Evolutionary conservation across 345 rosid species (phyloP).

Genomic region (Pistacia integerrima): DNA sequence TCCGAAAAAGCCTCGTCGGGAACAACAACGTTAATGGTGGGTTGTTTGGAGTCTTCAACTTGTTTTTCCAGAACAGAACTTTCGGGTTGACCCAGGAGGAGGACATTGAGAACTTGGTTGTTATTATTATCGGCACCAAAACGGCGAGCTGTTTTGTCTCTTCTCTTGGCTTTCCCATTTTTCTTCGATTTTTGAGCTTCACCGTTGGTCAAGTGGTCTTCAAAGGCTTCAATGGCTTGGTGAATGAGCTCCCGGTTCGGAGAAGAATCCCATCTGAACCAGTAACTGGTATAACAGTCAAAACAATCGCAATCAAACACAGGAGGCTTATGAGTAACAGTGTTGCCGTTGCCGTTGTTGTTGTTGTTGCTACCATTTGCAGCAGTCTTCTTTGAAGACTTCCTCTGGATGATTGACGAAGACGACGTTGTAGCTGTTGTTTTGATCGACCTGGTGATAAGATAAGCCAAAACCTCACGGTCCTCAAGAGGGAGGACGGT

Average conservation of each 20-base stretch:
- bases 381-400: conserved; percentile 33
- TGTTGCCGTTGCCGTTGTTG: too few species aligned
- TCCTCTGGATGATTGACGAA: conserved; percentile 32
- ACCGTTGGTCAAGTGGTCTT: conserved; percentile 55
- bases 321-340: conserved; percentile 40
- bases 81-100: neutral
- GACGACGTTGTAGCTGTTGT: conserved; percentile 29
- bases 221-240: conserved; percentile 81
- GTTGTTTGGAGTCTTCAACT: neutral
- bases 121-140: neutral
- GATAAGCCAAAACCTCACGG: conserved; percentile 86
- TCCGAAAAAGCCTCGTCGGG: neutral
- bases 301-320: conserved; percentile 79
- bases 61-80: neutral
- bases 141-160: conserved; percentile 46
- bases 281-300: conserved; percentile 82
- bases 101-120: neutral
- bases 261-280: conserved; percentile 92
- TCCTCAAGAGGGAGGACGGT: conserved; percentile 69
- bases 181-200: conserved; percentile 44
- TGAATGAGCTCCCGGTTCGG: conserved; percentile 83
- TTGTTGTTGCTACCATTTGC: neutral
- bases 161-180: conserved; percentile 39
- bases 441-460: conserved; percentile 66
- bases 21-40: neutral